Percentiles rank a stretch among this genome's conserved stretches.
Evolutionary conservation across 2,329 filamentous ascomycete species (phyloP).

Genomic region (Cordyceps cicadae): DNA sequence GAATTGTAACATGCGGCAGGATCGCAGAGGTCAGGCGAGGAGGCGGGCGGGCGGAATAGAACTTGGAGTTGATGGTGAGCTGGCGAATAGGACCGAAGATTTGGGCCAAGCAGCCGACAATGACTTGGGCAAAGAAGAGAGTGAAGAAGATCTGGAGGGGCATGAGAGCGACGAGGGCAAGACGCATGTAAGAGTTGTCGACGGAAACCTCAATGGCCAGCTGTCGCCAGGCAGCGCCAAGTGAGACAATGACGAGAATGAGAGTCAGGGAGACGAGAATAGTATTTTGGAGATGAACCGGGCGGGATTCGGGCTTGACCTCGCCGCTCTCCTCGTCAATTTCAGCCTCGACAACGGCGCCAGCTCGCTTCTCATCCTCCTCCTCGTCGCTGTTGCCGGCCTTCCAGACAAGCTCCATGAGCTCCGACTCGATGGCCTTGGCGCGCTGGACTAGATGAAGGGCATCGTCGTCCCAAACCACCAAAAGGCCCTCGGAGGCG

Average conservation of each 20-base stretch:
- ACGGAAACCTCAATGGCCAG: constrained; percentile 60
- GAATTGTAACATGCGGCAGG: constrained; percentile 57
- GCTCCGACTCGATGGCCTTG: constrained; percentile 63
- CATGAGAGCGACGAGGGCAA: constrained; percentile 57
- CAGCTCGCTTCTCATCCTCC: constrained; percentile 41
- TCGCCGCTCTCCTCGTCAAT: constrained; percentile 67
- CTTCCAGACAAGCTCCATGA: constrained; percentile 73
- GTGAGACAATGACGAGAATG: constrained; percentile 53
- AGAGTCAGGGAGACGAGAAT: constrained; percentile 60
- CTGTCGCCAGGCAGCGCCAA: constrained; percentile 63
- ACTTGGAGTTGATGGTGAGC: constrained; percentile 68
- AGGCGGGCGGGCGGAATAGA: constrained; percentile 67
- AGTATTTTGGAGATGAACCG: constrained; percentile 62
- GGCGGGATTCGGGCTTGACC: constrained; percentile 54
- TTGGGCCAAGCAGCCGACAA: constrained; percentile 67
- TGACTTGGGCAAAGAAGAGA: constrained; percentile 72
- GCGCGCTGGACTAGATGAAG: constrained; percentile 61
- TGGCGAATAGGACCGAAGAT: constrained; percentile 68
- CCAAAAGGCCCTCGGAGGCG: constrained; percentile 58
- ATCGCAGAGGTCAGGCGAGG: constrained; percentile 47
- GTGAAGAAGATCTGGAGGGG: constrained; percentile 75
- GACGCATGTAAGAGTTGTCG: constrained; percentile 52
- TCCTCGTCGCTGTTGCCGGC: constrained; percentile 47
- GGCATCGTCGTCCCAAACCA: constrained; percentile 79
- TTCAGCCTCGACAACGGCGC: constrained; percentile 40